Base-by-base conservation (phyloP, 2,329 filamentous ascomycete genomes). In the Aureobasidium sp. region DNA sequence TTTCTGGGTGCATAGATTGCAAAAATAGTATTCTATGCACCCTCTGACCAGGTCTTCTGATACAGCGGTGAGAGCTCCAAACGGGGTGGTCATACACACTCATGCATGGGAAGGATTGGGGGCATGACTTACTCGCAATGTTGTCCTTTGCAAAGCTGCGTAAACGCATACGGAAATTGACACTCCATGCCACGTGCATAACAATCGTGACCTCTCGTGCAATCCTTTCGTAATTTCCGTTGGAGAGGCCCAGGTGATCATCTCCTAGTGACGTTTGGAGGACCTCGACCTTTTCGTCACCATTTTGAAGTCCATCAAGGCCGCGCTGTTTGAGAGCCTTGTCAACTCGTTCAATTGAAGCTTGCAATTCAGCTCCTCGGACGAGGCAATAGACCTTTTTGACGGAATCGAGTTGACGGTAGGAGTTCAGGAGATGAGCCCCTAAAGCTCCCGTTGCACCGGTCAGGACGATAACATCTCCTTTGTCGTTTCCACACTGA, bases 141-240 rank as follows among this genome's bases (percentile, higher is more conserved):
- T 81, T 80, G 64, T 82, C 79, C 43, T 76, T 75, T 52, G 78
- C 78, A 66, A 87, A 87, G 63, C 79, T 82, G 43, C 72, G 72
- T 1, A 87, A 74, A 4, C 79, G 77, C 59, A 84, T 75, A 29
- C 79, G 81, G 74, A 87, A 87, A 71, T 87, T 87, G 20, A 87
- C 85, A 1, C 81, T 77, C 85, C 85, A 87, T 24, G 84, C 84
- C 8, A 84, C 77, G 69, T 87, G 85, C 61, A 89, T 79, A 20
- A 90, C 75, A 2, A 78, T 70, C 1, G 80, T 82, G 1, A 77
- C 72, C 62, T 79, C 73, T 3, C 66, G 65, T 0, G 74, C 73
- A 1, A 86, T 68, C 2, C 70, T 63, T 2, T 71, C 63, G 67
- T 82, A 82, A 7, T 72, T 68, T 0, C 72, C 67, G 1, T 69